A percentile compares a stretch with the other conserved stretches of the same genome.
These are phyloP conservation scores for Halenospora varia DNA, from an alignment of 495 filamentous ascomycete genomes.

Conservation along the genomic window DNA sequence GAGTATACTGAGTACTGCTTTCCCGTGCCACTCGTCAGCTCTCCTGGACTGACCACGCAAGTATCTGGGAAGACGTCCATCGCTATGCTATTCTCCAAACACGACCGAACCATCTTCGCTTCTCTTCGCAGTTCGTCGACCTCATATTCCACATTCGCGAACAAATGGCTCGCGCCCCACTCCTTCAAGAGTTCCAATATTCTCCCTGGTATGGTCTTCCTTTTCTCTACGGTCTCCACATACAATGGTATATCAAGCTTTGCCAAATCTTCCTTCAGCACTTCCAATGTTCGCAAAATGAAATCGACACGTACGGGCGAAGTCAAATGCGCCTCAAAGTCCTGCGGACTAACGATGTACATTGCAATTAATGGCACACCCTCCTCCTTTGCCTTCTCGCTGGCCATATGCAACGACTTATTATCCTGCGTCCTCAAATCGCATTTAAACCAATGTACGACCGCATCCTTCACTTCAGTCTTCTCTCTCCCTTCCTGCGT, in stretches of 20 bases:
- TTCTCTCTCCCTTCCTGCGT: slow-evolving; percentile 41
- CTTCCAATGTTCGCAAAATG: slow-evolving; percentile 61
- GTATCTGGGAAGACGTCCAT: slow-evolving; percentile 72
- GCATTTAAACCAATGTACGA: slow-evolving; percentile 90
- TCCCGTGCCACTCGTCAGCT: slow-evolving; percentile 56
- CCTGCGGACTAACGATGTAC: slow-evolving; percentile 81
- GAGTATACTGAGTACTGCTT: slow-evolving; percentile 82
- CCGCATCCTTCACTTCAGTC: slow-evolving; percentile 52
- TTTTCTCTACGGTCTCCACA: slow-evolving; percentile 64
- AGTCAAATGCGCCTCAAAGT: slow-evolving; percentile 76
- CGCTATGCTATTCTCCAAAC: slow-evolving; percentile 55
- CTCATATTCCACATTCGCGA: slow-evolving; percentile 72
- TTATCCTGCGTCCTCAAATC: slow-evolving; percentile 77
- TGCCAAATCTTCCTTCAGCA: slow-evolving; percentile 61
- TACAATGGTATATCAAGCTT: slow-evolving; percentile 76
- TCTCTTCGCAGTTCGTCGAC: slow-evolving; percentile 76
- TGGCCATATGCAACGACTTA: slow-evolving; percentile 63
- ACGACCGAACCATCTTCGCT: slow-evolving; percentile 55
- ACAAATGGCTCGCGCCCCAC: slow-evolving; percentile 74
- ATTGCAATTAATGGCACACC: slow-evolving; percentile 67
- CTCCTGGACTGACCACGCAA: slow-evolving; percentile 74
- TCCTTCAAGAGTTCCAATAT: slow-evolving; percentile 64
- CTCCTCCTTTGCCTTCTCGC: slow-evolving; percentile 57
- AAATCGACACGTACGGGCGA: slow-evolving; percentile 76
- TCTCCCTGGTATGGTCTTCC: slow-evolving; percentile 57